phyloP scores from a whole-genome alignment of 257 asterid species.

The Knoxia roxburghii region DNA sequence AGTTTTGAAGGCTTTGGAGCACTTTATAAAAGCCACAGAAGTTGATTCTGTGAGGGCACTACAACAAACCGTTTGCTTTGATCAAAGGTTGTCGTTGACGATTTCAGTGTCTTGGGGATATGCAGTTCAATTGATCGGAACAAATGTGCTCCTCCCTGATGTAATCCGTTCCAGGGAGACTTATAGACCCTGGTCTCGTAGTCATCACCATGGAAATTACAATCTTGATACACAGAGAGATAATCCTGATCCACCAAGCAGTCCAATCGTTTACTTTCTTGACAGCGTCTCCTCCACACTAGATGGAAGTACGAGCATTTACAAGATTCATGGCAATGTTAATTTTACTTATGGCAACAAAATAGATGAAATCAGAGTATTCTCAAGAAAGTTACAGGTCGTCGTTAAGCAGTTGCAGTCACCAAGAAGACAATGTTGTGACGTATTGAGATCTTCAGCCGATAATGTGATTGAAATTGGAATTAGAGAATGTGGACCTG shows the following conservation, averaged over 20 bases:
- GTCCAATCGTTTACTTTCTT: constrained; percentile 53
- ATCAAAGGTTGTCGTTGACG: constrained; percentile 68
- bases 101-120: constrained; percentile 86
- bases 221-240: constrained; percentile 29
- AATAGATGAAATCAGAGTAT: constrained; percentile 50
- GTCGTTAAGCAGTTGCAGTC: constrained; percentile 56
- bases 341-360: constrained; percentile 56
- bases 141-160: constrained; percentile 37
- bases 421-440: constrained; percentile 84
- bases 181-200: constrained; percentile 54
- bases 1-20: constrained; percentile 37
- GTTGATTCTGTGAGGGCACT: constrained; percentile 58
- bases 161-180: constrained; percentile 52
- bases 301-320: constrained; percentile 37
- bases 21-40: constrained; percentile 40
- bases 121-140: constrained; percentile 57
- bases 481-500: constrained; percentile 68
- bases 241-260: constrained; percentile 47
- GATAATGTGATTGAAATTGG: constrained; percentile 46
- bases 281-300: constrained; percentile 22
- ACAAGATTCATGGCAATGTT: constrained; percentile 23
- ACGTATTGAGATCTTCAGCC: constrained; percentile 48
- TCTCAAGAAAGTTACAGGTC: constrained; percentile 49
- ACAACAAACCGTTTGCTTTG: constrained; percentile 81
- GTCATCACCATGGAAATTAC: constrained; percentile 23